These are phyloP conservation scores for Dactylellina cionopaga DNA, from an alignment of 2,329 filamentous ascomycete genomes.

Conservation along the genomic window DNA sequence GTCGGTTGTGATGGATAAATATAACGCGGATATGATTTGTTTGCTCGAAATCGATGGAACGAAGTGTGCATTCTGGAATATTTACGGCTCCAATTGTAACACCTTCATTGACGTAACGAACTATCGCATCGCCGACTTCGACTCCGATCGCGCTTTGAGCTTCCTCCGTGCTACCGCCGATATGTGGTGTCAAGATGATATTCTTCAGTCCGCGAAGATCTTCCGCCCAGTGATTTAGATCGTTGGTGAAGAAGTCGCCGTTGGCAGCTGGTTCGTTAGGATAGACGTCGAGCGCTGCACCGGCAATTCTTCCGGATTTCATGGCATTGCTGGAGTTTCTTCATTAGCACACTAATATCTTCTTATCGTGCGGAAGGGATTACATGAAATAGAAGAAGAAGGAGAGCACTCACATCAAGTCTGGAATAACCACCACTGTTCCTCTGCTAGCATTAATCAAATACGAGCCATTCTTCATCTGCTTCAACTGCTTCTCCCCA, in stretches of 20 bases:
- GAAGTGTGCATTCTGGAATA: slow-evolving; percentile 90
- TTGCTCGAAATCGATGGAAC: slow-evolving; percentile 89
- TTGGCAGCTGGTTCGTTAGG: slow-evolving; percentile 93
- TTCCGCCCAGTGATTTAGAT: slow-evolving; percentile 83
- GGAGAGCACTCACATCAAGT: slow-evolving; percentile 69
- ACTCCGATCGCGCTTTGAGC: slow-evolving; percentile 95
- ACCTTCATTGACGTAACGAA: slow-evolving; percentile 95
- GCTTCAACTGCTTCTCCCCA: slow-evolving; percentile 76
- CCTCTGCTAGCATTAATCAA: slow-evolving; percentile 96
- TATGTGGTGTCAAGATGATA: slow-evolving; percentile 94
- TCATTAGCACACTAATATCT: slow-evolving; percentile 10
- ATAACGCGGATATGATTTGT: slow-evolving; percentile 90
- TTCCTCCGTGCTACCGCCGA: slow-evolving; percentile 97
- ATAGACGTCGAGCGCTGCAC: slow-evolving; percentile 95
- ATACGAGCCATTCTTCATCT: slow-evolving; percentile 94
- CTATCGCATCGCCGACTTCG: slow-evolving; percentile 87
- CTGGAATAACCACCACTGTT: slow-evolving; percentile 91
- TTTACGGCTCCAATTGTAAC: slow-evolving; percentile 89
- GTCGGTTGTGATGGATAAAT: slow-evolving; percentile 96
- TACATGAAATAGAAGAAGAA: neutral
- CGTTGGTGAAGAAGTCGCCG: slow-evolving; percentile 90
- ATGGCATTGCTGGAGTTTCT: slow-evolving; percentile 71
- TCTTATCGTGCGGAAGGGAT: too few relatives aligned
- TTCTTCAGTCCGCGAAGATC: slow-evolving; percentile 88
- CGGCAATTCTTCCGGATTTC: slow-evolving; percentile 85